These are phyloP conservation scores for Leccinum incarnatum DNA, from an alignment of 768 basidiomycete species.

Conservation along the genomic window DNA sequence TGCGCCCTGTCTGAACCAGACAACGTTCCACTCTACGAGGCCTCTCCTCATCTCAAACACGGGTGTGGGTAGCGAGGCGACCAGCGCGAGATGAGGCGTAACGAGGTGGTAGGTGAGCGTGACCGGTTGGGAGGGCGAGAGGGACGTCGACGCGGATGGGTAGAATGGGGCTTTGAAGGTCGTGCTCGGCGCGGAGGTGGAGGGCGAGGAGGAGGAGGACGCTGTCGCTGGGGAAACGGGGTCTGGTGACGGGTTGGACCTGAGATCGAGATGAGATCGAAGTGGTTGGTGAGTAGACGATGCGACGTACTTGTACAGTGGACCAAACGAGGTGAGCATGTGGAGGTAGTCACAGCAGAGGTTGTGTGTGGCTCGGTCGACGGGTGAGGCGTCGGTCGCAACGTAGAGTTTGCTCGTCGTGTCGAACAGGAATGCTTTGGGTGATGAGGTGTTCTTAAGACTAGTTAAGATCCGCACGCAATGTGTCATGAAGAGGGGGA, in stretches of 20 bases:
- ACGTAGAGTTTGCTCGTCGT: conserved; percentile 80
- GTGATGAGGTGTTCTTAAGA: conserved; percentile 80
- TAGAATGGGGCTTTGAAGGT: conserved; percentile 52
- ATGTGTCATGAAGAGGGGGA: background rate
- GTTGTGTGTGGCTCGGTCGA: conserved; percentile 84
- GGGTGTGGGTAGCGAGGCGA: conserved; percentile 70
- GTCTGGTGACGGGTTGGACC: conserved; percentile 19
- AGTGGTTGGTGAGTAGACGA: background rate
- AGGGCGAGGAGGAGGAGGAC: background rate
- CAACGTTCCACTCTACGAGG: conserved; percentile 82
- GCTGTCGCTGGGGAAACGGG: conserved; percentile 1
- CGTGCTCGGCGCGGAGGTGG: conserved; percentile 6
- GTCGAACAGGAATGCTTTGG: conserved; percentile 94
- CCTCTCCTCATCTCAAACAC: conserved; percentile 73
- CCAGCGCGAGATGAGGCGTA: conserved; percentile 64
- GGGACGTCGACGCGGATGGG: conserved; percentile 64
- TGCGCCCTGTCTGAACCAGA: conserved; percentile 80
- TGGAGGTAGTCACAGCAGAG: conserved; percentile 89
- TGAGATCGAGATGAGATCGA: background rate
- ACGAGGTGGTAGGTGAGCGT: conserved; percentile 85
- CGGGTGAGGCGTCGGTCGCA: conserved; percentile 91
- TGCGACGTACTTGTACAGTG: conserved; percentile 70
- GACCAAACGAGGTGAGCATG: conserved; percentile 82
- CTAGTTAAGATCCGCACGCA: background rate
- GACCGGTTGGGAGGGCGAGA: conserved; percentile 55